Percentiles rank a stretch among this genome's conserved stretches.
Evolutionary conservation across 768 basidiomycete genomes (phyloP).

Genomic region (Amanita thiersii): DNA sequence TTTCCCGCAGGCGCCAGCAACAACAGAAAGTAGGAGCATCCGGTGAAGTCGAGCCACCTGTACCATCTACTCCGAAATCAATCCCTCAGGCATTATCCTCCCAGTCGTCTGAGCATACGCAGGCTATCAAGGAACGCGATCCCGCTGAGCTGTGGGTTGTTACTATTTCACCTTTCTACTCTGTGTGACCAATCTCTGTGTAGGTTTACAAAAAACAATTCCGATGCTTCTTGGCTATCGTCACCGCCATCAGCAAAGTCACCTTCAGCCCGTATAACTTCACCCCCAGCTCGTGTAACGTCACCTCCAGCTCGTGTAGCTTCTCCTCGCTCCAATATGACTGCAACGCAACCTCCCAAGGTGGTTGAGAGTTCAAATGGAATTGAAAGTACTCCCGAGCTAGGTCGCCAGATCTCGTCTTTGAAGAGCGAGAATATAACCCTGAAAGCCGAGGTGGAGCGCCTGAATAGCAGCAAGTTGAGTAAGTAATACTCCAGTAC

Average conservation of each 20-base stretch:
- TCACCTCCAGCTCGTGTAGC: constrained; percentile 14
- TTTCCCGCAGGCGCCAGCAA: constrained; percentile 78
- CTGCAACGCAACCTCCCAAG: constrained; percentile 15
- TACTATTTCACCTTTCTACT: neutral
- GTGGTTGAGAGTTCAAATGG: no score
- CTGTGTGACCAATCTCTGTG: neutral
- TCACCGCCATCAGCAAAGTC: constrained; percentile 39
- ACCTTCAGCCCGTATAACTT: constrained; percentile 14
- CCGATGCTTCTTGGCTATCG: constrained; percentile 52
- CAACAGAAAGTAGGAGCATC: constrained; percentile 53
- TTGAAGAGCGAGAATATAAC: constrained; percentile 18
- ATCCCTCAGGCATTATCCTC: constrained; percentile 35
- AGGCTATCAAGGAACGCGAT: neutral
- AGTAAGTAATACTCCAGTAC: constrained; percentile 14
- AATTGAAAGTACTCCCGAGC: constrained; percentile 14
- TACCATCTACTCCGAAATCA: constrained; percentile 30
- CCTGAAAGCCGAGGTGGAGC: constrained; percentile 20
- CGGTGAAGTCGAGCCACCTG: constrained; percentile 23
- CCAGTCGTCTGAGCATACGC: neutral
- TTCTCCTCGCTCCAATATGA: constrained; percentile 9
- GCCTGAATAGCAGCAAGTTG: constrained; percentile 21
- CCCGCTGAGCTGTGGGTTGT: constrained; percentile 1
- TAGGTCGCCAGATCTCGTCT: constrained; percentile 11
- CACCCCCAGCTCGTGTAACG: constrained; percentile 15
- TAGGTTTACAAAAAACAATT: constrained; percentile 37